A percentile compares a stretch with the other conserved stretches of the same genome.
These are phyloP conservation scores for Erysimum cheiri DNA, from an alignment of 441 rosid genomes.

Conservation along the genomic window DNA sequence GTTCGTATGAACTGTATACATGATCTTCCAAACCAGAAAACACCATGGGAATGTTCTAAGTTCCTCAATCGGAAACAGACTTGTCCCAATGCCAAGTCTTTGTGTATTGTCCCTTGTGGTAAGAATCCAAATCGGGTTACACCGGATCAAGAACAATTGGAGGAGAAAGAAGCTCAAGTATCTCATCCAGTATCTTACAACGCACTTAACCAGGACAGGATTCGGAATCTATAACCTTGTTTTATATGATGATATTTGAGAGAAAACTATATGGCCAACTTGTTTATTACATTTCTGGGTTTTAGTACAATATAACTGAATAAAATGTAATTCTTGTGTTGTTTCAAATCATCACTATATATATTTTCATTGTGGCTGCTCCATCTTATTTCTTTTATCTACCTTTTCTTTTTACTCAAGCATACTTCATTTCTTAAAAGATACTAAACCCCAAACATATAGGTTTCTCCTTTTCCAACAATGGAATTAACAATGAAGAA, in stretches of 20 bases:
- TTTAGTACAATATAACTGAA: slow-evolving; percentile 4
- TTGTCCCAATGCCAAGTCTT: slow-evolving; percentile 63
- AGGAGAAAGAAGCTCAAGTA: not conserved
- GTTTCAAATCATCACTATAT: slow-evolving; percentile 7
- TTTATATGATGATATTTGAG: not conserved
- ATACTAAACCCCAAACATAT: no score
- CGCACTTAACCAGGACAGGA: slow-evolving; percentile 36
- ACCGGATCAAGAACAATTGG: slow-evolving; percentile 24
- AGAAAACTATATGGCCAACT: slow-evolving; percentile 13
- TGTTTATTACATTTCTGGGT: slow-evolving; percentile 15
- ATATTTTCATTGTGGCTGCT: not conserved
- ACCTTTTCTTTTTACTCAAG: no score
- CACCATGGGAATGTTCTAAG: slow-evolving; percentile 54
- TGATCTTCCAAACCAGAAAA: slow-evolving; percentile 71
- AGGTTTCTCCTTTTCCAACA: no score
- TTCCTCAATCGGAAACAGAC: slow-evolving; percentile 61
- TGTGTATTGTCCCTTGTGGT: slow-evolving; percentile 56
- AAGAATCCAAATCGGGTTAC: slow-evolving; percentile 30
- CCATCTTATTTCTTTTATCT: no score
- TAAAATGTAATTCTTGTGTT: slow-evolving; percentile 26
- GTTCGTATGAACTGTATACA: slow-evolving; percentile 75
- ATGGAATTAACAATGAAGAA: no score
- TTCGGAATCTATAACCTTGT: slow-evolving; percentile 32
- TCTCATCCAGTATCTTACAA: slow-evolving; percentile 26
- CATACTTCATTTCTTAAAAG: no score